phyloP scores from a whole-genome alignment of 495 filamentous ascomycete species.

The Rostrohypoxylon terebratum region DNA sequence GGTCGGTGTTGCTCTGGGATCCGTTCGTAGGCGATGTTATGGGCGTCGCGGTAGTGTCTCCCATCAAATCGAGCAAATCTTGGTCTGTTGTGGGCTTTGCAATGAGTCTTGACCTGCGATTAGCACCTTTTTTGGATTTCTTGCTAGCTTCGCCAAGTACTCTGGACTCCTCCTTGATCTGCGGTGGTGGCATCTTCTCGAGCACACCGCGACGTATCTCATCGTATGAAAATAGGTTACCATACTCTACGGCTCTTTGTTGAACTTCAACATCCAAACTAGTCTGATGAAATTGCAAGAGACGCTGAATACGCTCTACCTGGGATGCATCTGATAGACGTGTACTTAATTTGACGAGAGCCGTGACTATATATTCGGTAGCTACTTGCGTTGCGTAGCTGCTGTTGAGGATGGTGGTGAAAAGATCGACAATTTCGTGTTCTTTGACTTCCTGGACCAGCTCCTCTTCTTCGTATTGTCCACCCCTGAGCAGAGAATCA shows the following conservation, averaged over 20 bases:
- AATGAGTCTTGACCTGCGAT: conserved; percentile 78
- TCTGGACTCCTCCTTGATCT: conserved; percentile 92
- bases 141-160: conserved; percentile 88
- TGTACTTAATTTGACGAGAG: conserved; percentile 94
- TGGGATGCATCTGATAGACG: conserved; percentile 84
- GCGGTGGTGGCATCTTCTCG: conserved; percentile 96
- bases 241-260: conserved; percentile 93
- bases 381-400: conserved; percentile 89
- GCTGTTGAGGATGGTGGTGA: conserved; percentile 90
- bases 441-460: conserved; percentile 90
- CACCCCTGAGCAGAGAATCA: conserved; percentile 85
- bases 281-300: conserved; percentile 78
- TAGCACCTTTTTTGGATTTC: conserved; percentile 80
- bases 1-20: conserved; percentile 80
- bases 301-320: conserved; percentile 82
- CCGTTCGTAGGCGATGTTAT: conserved; percentile 70
- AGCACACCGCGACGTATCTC: conserved; percentile 89
- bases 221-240: conserved; percentile 90
- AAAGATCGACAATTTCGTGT: conserved; percentile 89
- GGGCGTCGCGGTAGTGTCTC: conserved; percentile 69
- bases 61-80: conserved; percentile 93
- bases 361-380: conserved; percentile 94
- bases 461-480: conserved; percentile 95
- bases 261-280: conserved; percentile 95
- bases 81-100: conserved; percentile 82